These are phyloP conservation scores for Lipomyces kockii DNA, from an alignment of 805 yeast species.

Conservation along the genomic window DNA sequence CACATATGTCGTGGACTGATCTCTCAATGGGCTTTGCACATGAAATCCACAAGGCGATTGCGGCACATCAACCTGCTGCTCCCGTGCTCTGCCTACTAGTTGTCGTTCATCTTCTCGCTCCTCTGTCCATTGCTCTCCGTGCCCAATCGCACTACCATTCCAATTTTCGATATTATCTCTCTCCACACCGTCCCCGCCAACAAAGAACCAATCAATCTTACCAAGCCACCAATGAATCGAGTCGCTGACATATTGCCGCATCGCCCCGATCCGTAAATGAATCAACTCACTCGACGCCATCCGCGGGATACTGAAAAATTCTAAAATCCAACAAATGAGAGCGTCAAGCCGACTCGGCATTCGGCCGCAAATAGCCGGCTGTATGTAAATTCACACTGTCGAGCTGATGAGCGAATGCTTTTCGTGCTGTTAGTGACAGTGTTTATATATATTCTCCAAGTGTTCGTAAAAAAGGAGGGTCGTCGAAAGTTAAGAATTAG, in stretches of 20 bases:
- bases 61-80: not conserved
- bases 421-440: not conserved
- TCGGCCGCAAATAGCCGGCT: not conserved
- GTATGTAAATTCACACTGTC: not conserved
- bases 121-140: not conserved
- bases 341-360: slow-evolving; percentile 1
- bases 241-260: not conserved
- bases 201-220: not conserved
- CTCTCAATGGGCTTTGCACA: not conserved
- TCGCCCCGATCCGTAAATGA: not conserved
- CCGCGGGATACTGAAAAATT: not conserved
- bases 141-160: not conserved
- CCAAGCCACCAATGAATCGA: not conserved
- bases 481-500: too few species aligned
- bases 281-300: not conserved
- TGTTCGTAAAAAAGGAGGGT: too few species aligned
- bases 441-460: not conserved
- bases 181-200: not conserved
- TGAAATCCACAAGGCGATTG: not conserved
- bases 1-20: not conserved
- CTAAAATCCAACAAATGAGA: not conserved
- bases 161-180: not conserved
- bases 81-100: not conserved
- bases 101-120: not conserved
- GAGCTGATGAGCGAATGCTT: not conserved